These are phyloP conservation scores for Gamarada debralockiae DNA, from an alignment of 495 filamentous ascomycete genomes.

Conservation along the genomic window DNA sequence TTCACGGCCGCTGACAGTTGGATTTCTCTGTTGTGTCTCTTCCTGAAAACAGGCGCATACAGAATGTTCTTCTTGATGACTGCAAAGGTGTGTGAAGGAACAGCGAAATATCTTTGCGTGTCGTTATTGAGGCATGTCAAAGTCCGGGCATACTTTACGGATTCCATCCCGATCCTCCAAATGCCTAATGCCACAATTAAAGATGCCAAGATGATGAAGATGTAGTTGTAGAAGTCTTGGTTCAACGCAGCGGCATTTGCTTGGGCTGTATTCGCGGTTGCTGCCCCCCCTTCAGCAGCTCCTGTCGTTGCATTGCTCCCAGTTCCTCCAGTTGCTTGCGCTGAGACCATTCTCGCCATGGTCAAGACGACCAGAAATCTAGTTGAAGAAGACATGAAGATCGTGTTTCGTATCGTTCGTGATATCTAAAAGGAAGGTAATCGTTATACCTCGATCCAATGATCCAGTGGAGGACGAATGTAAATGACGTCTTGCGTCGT, in stretches of 20 bases:
- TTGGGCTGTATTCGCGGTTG: not conserved
- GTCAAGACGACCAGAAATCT: constrained; percentile 14
- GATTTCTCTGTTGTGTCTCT: constrained; percentile 85
- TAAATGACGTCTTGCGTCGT: not conserved
- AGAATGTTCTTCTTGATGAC: constrained; percentile 76
- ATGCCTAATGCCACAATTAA: constrained; percentile 36
- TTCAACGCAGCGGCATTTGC: constrained; percentile 15
- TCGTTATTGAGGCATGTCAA: constrained; percentile 67
- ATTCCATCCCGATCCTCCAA: constrained; percentile 47
- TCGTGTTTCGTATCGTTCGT: not conserved
- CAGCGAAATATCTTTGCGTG: constrained; percentile 53
- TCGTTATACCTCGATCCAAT: not conserved
- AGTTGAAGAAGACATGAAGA: constrained; percentile 14
- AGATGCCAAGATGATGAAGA: constrained; percentile 41
- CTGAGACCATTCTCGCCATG: constrained; percentile 12
- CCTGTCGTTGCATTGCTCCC: no score
- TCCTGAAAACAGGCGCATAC: constrained; percentile 75
- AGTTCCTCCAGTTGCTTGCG: constrained; percentile 1
- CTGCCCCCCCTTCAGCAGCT: not conserved
- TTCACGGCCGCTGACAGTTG: constrained; percentile 82
- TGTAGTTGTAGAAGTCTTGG: constrained; percentile 39
- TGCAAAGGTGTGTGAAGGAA: constrained; percentile 49
- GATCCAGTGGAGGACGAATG: not conserved
- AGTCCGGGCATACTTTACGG: constrained; percentile 69
- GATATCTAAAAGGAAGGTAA: not conserved